These are phyloP conservation scores for Tilletia horrida DNA, from an alignment of 1,284 basidiomycete species.

Conservation along the genomic window DNA sequence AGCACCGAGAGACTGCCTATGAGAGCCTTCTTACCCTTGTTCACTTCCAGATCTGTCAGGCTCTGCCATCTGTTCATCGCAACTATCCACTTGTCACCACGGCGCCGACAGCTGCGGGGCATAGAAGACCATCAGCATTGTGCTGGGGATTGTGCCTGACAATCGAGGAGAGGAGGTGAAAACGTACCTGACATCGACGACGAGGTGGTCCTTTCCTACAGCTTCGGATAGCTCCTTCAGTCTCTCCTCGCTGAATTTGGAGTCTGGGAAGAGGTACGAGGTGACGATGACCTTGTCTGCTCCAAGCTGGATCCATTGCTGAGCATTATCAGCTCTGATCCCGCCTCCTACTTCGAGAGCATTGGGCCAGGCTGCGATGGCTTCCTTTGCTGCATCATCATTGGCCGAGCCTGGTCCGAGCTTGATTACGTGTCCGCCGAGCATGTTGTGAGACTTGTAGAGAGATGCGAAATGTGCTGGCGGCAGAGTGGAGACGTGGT, in stretches of 20 bases:
- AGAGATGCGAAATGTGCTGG: constrained; percentile 76
- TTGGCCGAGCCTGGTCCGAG: constrained; percentile 71
- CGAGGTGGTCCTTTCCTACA: constrained; percentile 80
- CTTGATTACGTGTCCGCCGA: constrained; percentile 94
- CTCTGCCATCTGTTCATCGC: constrained; percentile 99
- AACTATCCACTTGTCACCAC: constrained; percentile 78
- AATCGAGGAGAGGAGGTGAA: constrained; percentile 15
- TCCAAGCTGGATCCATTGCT: constrained; percentile 79
- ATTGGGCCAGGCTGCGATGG: constrained; percentile 74
- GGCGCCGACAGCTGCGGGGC: constrained; percentile 70
- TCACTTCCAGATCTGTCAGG: constrained; percentile 89
- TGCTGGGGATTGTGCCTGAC: too few relatives aligned
- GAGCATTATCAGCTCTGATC: constrained; percentile 76
- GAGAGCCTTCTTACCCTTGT: constrained; percentile 61
- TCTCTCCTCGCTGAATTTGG: constrained; percentile 72
- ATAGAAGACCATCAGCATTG: too few relatives aligned
- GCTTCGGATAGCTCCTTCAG: constrained; percentile 66
- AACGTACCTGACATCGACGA: constrained; percentile 74
- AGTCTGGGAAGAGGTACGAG: constrained; percentile 84
- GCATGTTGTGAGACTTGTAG: constrained; percentile 69
- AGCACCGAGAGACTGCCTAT: too few relatives aligned
- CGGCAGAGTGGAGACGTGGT: constrained; percentile 83
- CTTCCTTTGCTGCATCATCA: constrained; percentile 77
- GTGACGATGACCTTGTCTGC: constrained; percentile 98
- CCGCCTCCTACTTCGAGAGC: constrained; percentile 91